A percentile compares a stretch with the other conserved stretches of the same genome.
These are phyloP conservation scores for Nicotiana tomentosiformis DNA, from an alignment of 257 asterid species.

Conservation along the genomic window DNA sequence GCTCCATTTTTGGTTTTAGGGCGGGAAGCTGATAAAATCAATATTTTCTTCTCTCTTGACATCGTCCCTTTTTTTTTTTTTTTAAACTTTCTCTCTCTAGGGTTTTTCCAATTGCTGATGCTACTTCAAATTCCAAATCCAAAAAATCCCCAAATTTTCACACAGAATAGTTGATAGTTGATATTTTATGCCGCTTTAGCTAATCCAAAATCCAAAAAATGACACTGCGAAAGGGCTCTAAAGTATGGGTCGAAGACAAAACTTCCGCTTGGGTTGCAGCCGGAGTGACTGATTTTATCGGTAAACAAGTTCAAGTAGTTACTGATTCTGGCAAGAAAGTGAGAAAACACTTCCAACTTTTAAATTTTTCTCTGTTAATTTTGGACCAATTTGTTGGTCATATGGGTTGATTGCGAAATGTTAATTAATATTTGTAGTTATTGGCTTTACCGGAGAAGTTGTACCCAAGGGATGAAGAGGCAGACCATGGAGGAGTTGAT, in stretches of 20 bases:
- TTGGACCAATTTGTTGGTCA: neutral
- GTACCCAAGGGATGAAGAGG: slow-evolving; percentile 75
- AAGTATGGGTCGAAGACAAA: slow-evolving; percentile 86
- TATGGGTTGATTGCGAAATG: neutral
- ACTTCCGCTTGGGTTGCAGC: slow-evolving; percentile 76
- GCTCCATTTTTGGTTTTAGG: slow-evolving; percentile 25
- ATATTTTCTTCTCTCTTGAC: neutral
- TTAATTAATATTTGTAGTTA: slow-evolving; percentile 32
- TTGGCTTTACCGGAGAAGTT: slow-evolving; percentile 60
- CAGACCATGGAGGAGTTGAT: slow-evolving; percentile 96
- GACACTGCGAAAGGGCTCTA: slow-evolving; percentile 73
- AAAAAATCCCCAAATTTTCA: neutral
- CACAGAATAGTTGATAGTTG: too few species aligned
- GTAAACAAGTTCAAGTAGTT: slow-evolving; percentile 69
- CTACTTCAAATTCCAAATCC: slow-evolving; percentile 26
- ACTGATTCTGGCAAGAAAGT: slow-evolving; percentile 78
- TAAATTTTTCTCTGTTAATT: neutral
- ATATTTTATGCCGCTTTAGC: neutral
- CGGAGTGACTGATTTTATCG: slow-evolving; percentile 57
- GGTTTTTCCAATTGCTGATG: slow-evolving; percentile 25
- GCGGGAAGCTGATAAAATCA: slow-evolving; percentile 62
- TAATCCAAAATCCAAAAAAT: slow-evolving; percentile 22
- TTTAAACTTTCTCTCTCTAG: slow-evolving; percentile 26
- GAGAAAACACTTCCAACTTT: neutral
- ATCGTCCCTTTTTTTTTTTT: neutral